Base-by-base conservation (phyloP, 1,284 basidiomycete species). In the Ceratobasidium sp. region DNA sequence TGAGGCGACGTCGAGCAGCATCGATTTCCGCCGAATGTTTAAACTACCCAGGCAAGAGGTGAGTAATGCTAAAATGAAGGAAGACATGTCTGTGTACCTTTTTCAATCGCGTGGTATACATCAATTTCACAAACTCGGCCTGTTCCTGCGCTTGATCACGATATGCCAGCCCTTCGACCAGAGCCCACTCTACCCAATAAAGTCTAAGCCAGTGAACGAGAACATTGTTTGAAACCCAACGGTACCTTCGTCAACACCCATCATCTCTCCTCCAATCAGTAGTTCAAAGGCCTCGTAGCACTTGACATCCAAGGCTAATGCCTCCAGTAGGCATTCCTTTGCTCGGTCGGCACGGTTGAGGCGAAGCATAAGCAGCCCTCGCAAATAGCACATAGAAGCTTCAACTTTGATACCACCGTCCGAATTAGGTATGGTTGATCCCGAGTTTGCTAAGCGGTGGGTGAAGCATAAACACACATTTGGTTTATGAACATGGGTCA, bases 231-330 rank as follows among this genome's bases (percentile, higher is more conserved):
- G 44, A 46, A 51, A 3, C 5, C 23, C 44, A 16, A 51, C 21
- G 18, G 21, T 51, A 94, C 95, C 95, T 87, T 98, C 96, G 74
- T 94, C 89, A 0, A 90, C 87, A 16, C 90, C 88, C 90, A 98
- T 92, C 93, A 97, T 95, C 79, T 96, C 92, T 1, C 95, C 92
- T 49, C 89, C 90, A 23, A 98, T 84, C 6, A 99, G 86, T 75
- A 96, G 92, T 70, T 92, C 88, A 77, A 98, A 99, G 0, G 95
- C 92, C 76, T 99, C 97, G 78, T 95, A 99, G 80, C 96, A 98
- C 80, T 98, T 98, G 30, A 99, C 94, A 77, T 99, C 97, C 14
- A 98, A 84, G 0, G 91, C 86, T 16, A 99, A 84, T 0, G 97
- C 96, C 76, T 98, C 95, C 87, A 98, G 91, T 79, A 98, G 98